A percentile compares a stretch with the other conserved stretches of the same genome.
These are phyloP conservation scores for Oryza punctata DNA, from an alignment of 176 grass and related monocot species.

Conservation along the genomic window DNA sequence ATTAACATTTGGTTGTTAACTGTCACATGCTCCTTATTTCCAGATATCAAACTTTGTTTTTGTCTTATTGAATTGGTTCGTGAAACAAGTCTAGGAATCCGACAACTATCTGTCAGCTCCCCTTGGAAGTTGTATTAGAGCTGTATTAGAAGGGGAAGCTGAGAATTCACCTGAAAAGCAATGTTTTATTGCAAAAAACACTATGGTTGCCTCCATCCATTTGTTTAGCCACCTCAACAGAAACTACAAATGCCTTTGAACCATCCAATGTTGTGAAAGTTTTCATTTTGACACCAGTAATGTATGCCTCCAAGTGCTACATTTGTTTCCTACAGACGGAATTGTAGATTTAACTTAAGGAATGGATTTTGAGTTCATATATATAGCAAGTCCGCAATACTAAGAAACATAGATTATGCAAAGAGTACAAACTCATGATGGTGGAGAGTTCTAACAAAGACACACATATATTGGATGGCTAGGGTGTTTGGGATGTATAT, in stretches of 20 bases:
- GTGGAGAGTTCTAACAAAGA: slow-evolving; percentile 8
- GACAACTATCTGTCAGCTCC: slow-evolving; percentile 46
- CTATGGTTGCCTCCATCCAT: slow-evolving; percentile 51
- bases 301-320: slow-evolving; percentile 52
- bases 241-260: slow-evolving; percentile 53
- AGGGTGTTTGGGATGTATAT: background rate
- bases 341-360: slow-evolving; percentile 47
- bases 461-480: background rate
- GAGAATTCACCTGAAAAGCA: slow-evolving; percentile 63
- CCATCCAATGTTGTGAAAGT: slow-evolving; percentile 45
- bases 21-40: slow-evolving; percentile 22
- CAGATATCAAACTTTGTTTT: background rate
- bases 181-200: slow-evolving; percentile 49
- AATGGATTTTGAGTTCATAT: slow-evolving; percentile 22
- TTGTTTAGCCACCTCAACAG: slow-evolving; percentile 57
- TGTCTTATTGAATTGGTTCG: slow-evolving; percentile 5
- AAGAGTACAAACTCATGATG: background rate
- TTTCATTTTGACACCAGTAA: slow-evolving; percentile 50
- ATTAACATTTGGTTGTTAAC: background rate
- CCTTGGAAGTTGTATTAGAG: slow-evolving; percentile 32
- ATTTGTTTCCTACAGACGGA: slow-evolving; percentile 54
- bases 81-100: background rate
- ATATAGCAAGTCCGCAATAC: background rate
- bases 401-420: background rate
- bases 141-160: slow-evolving; percentile 50